These are phyloP conservation scores for Musa schizocarpa DNA, from an alignment of 176 grass and related monocot genomes.

Conservation along the genomic window DNA sequence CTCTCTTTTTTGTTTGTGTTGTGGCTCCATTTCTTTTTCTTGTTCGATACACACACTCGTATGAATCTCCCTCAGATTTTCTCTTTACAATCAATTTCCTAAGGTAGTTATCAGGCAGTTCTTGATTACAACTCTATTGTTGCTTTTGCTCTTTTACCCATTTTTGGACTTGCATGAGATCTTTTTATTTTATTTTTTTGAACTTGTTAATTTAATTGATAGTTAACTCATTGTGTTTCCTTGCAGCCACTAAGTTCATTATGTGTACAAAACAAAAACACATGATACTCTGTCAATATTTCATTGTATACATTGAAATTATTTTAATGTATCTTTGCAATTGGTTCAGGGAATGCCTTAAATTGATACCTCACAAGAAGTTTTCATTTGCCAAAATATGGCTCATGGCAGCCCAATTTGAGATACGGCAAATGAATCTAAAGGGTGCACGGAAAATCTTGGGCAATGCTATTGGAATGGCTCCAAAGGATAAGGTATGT, in stretches of 20 bases:
- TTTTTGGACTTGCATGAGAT: no score
- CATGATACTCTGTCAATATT: background rate
- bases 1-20: background rate
- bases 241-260: no score
- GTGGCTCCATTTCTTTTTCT: background rate
- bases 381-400: constrained; percentile 80
- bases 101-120: no score
- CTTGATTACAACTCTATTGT: no score
- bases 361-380: constrained; percentile 74
- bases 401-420: constrained; percentile 27
- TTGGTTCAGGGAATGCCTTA: constrained; percentile 40
- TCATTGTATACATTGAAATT: background rate
- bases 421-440: constrained; percentile 55
- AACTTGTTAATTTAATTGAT: background rate
- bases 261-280: background rate
- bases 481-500: constrained; percentile 70
- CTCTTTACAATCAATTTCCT: no score
- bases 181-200: background rate
- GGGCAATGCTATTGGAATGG: constrained; percentile 77
- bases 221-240: background rate
- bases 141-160: no score
- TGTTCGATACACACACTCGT: background rate
- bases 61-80: no score
- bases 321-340: background rate
- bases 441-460: constrained; percentile 46